A percentile compares a stretch with the other conserved stretches of the same genome.
Evolutionary conservation across 1,284 basidiomycete genomes (phyloP).

Genomic region (Malassezia arunalokei): DNA sequence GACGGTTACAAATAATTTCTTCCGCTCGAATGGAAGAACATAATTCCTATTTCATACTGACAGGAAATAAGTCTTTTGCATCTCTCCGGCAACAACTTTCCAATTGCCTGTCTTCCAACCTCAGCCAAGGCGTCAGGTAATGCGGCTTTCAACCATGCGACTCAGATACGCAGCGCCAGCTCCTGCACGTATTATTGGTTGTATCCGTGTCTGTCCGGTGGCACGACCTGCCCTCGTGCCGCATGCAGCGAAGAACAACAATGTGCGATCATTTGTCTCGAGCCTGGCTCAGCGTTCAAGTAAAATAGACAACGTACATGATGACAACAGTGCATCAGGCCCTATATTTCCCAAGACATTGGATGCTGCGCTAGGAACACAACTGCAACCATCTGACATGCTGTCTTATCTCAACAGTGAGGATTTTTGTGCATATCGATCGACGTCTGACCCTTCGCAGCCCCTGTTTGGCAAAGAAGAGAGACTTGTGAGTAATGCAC

Average conservation of each 20-base stretch:
- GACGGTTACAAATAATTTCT: too few species aligned
- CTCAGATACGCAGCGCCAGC: background rate
- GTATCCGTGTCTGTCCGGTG: background rate
- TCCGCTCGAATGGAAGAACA: too few species aligned
- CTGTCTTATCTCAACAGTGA: slow-evolving; percentile 19
- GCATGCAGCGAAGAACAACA: too few species aligned
- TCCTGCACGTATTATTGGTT: background rate
- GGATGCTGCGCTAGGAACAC: background rate
- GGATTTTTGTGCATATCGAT: slow-evolving; percentile 14
- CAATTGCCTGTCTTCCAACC: too few species aligned
- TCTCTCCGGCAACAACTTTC: too few species aligned
- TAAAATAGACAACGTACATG: too few species aligned
- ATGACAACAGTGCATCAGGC: background rate
- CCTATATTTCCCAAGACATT: background rate
- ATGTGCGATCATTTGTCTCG: too few species aligned
- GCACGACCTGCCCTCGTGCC: background rate
- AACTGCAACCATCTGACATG: slow-evolving; percentile 13
- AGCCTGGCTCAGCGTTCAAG: too few species aligned
- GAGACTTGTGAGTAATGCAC: slow-evolving; percentile 23
- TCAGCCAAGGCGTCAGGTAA: too few species aligned
- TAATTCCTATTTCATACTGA: too few species aligned
- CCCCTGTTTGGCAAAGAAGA: slow-evolving; percentile 23
- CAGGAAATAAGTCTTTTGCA: too few species aligned
- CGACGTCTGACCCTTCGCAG: slow-evolving; percentile 5
- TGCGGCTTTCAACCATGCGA: background rate